Percentiles rank a stretch among this genome's conserved stretches.
Conservation (phyloP, 805 yeast genomes). For the Debaryomyces tyrocola region DNA sequence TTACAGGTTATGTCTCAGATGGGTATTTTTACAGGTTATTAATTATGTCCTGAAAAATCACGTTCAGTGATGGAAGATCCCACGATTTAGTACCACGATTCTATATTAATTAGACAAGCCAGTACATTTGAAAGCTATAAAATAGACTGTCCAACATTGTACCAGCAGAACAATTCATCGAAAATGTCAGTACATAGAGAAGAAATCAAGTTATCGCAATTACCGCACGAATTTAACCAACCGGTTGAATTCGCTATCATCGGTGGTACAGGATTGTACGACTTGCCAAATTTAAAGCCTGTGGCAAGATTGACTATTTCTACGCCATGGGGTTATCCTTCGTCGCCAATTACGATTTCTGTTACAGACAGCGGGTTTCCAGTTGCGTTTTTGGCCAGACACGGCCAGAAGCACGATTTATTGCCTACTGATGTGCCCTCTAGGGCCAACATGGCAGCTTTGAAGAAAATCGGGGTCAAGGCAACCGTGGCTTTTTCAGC, state of each 20-base stretch:
- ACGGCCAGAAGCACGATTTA: constrained; percentile 85
- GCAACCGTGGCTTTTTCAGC: constrained; percentile 92
- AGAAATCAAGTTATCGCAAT: constrained; percentile 19
- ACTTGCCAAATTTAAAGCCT: constrained; percentile 75
- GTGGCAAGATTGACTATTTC: constrained; percentile 79
- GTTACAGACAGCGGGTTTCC: constrained; percentile 73
- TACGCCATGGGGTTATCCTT: constrained; percentile 98
- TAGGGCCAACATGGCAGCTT: constrained; percentile 93
- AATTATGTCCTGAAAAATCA: background rate
- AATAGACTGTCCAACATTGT: no score
- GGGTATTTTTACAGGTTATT: background rate
- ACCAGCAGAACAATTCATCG: no score
- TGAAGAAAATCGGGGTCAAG: constrained; percentile 82
- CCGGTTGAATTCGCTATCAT: constrained; percentile 84
- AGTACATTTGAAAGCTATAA: no score
- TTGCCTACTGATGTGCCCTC: constrained; percentile 92
- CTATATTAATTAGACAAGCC: no score
- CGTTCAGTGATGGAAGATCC: background rate
- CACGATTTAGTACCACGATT: background rate
- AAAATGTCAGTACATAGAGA: constrained; percentile 40
- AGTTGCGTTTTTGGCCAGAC: constrained; percentile 93
- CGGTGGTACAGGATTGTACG: constrained; percentile 98
- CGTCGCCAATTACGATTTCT: constrained; percentile 91
- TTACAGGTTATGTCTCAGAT: background rate
- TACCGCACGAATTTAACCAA: constrained; percentile 57